Base-by-base conservation (phyloP, 495 filamentous ascomycete species). In the Cryomyces antarcticus region DNA sequence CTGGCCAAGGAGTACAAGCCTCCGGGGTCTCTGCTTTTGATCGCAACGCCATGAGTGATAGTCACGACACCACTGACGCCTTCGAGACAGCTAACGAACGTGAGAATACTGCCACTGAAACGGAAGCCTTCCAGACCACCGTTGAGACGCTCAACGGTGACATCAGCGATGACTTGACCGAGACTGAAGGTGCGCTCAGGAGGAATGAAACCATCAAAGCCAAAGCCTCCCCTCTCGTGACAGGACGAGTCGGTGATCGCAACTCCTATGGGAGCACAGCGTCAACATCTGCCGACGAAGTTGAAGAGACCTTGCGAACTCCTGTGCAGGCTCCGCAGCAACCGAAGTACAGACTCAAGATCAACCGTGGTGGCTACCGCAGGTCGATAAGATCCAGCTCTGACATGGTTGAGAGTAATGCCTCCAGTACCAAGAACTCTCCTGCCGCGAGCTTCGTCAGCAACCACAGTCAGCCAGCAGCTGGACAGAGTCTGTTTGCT, bases 41-140 rank as follows among this genome's bases (percentile, higher is more conserved):
- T 13, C 33, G 33, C 9, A 10, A 36, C 12, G 12, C 33, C 33
- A 36, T 13, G 9, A 36, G 9, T 36, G 33, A 13, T 36, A 36
- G 9, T 36, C 9, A 28, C 10, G 86, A 93, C 51, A 75, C 75
- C 10, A 80, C 82, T 46, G 82, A 87, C 58, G 77, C 82, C 13
- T 93, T 92, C 47, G 84, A 92, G 58, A 82, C 79, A 10, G 82
- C 84, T 3, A 78, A 85, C 48, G 85, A 92, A 60, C 71, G 72
- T 3, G 81, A 59, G 10, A 51, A 66, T 31, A 84, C 79, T 5
- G 57, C 64, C 17, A 79, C 75, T 4, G 87, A 93, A 61, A 93
- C 83, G 30, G 89, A 96, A 46, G 83, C 84, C 38, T 93, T 94
- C 73, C 80, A 92, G 57, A 95, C 89, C 10, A 84, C 82, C 24